Percentiles rank a stretch among this genome's conserved stretches.
These are phyloP conservation scores for Dryadomyces quercus-mongolicae DNA, from an alignment of 2,329 filamentous ascomycete genomes.

Conservation along the genomic window DNA sequence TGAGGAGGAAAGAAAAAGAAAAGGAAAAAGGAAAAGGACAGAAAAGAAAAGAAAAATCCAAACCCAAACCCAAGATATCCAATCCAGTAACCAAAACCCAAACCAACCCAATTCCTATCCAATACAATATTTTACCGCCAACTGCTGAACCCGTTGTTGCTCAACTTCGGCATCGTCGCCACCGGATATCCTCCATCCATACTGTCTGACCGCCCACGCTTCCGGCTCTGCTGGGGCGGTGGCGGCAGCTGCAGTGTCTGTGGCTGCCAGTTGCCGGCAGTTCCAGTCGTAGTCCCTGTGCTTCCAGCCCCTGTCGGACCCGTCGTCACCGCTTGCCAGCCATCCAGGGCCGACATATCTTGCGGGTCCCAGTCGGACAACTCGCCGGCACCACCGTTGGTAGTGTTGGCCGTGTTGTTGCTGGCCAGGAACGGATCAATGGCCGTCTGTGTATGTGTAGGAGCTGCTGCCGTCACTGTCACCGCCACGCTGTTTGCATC, in stretches of 20 bases:
- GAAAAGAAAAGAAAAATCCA: neutral
- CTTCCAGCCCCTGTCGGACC: neutral
- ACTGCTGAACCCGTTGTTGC: slow-evolving; percentile 12
- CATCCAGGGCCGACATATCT: slow-evolving; percentile 11
- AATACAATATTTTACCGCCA: slow-evolving; percentile 12
- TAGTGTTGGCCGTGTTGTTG: neutral
- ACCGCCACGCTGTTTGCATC: slow-evolving; percentile 15
- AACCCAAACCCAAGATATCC: neutral
- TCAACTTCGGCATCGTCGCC: slow-evolving; percentile 11
- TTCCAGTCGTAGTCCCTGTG: neutral
- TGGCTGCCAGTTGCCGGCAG: neutral
- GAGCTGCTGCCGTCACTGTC: slow-evolving; percentile 10
- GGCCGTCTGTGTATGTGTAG: neutral
- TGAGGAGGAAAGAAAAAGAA: neutral
- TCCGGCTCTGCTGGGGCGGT: slow-evolving; percentile 14
- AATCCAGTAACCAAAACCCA: neutral
- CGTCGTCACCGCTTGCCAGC: slow-evolving; percentile 3
- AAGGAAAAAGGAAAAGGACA: neutral
- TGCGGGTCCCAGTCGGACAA: slow-evolving; percentile 14
- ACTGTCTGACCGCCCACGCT: slow-evolving; percentile 21
- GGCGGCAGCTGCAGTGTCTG: neutral
- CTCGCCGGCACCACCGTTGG: neutral
- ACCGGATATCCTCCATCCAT: slow-evolving; percentile 14
- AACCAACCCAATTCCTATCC: too few species aligned
- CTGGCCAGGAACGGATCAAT: slow-evolving; percentile 18